Percentiles rank a stretch among this genome's conserved stretches.
Evolutionary conservation across 108 stramenopile genomes (phyloP).

Genomic region (Aureococcus anophagefferens): DNA sequence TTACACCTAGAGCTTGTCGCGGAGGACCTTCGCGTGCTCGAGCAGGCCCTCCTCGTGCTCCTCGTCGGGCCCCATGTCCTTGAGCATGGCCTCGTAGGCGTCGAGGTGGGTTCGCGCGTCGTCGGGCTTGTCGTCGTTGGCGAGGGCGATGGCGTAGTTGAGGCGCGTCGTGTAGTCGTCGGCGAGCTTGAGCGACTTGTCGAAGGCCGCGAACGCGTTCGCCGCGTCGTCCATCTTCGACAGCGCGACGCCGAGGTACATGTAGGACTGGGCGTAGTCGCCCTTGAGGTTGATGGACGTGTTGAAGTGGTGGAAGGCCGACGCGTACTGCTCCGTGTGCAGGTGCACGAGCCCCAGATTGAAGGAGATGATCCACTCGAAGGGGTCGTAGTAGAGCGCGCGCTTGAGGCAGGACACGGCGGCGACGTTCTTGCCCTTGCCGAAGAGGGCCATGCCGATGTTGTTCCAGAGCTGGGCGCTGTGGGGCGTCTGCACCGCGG

Average conservation of each 20-base stretch:
- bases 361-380: slow-evolving; percentile 53
- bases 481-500: slow-evolving; percentile 48
- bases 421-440: slow-evolving; percentile 44
- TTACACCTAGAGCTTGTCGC: too few species aligned
- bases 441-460: slow-evolving; percentile 61
- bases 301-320: slow-evolving; percentile 52
- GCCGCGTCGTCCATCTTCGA: slow-evolving; percentile 42
- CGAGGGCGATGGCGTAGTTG: slow-evolving; percentile 44
- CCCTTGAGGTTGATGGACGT: slow-evolving; percentile 13
- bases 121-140: slow-evolving; percentile 6
- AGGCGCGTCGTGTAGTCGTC: slow-evolving; percentile 38
- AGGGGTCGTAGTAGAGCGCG: slow-evolving; percentile 51
- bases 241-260: slow-evolving; percentile 44
- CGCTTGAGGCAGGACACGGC: slow-evolving; percentile 51
- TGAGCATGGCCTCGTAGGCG: too few species aligned
- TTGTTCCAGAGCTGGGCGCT: slow-evolving; percentile 62
- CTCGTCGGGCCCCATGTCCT: too few species aligned
- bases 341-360: slow-evolving; percentile 55
- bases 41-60: too few species aligned
- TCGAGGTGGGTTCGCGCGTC: too few species aligned
- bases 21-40: too few species aligned
- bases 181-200: slow-evolving; percentile 29
- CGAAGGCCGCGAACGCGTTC: slow-evolving; percentile 44
- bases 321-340: slow-evolving; percentile 43
- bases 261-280: slow-evolving; percentile 30